phyloP scores from a whole-genome alignment of 2,329 filamentous ascomycete genomes.

The Bipolaris cookei region DNA sequence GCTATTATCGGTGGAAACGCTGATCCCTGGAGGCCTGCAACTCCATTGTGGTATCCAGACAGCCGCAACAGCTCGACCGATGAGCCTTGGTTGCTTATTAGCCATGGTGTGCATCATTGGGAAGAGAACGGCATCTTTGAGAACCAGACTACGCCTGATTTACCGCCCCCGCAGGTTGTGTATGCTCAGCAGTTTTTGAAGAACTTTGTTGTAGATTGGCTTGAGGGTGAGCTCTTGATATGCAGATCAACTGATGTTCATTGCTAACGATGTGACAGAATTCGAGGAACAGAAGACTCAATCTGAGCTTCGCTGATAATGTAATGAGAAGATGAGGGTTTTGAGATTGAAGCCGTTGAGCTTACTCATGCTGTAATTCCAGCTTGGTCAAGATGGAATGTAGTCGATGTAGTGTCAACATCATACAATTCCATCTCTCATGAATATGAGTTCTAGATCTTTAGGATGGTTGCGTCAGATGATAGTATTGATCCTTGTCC shows the following conservation, averaged over 20 bases:
- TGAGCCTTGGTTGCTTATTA: conserved; percentile 76
- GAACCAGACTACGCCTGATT: conserved; percentile 63
- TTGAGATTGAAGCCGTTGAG: not conserved
- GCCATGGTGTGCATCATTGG: conserved; percentile 81
- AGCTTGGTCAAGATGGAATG: no score
- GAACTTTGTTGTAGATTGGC: conserved; percentile 70
- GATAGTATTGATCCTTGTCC: no score
- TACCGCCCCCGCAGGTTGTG: conserved; percentile 66
- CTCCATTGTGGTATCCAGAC: conserved; percentile 70
- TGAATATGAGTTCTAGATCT: no score
- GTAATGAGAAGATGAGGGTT: not conserved
- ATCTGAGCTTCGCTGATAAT: conserved; percentile 1
- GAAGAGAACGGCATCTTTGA: conserved; percentile 72
- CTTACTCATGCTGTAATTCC: not conserved
- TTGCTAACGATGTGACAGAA: conserved; percentile 3
- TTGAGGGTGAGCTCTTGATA: conserved; percentile 55
- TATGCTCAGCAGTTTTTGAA: conserved; percentile 65
- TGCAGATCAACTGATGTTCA: no score
- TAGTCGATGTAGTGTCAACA: no score
- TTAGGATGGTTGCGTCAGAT: no score
- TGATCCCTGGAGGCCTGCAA: conserved; percentile 81
- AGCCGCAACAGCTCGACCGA: conserved; percentile 64
- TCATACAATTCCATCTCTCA: not conserved
- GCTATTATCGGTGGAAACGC: conserved; percentile 78
- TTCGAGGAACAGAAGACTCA: conserved; percentile 6